These are phyloP conservation scores for Priceomyces haplophilus DNA, from an alignment of 805 yeast species.

Conservation along the genomic window DNA sequence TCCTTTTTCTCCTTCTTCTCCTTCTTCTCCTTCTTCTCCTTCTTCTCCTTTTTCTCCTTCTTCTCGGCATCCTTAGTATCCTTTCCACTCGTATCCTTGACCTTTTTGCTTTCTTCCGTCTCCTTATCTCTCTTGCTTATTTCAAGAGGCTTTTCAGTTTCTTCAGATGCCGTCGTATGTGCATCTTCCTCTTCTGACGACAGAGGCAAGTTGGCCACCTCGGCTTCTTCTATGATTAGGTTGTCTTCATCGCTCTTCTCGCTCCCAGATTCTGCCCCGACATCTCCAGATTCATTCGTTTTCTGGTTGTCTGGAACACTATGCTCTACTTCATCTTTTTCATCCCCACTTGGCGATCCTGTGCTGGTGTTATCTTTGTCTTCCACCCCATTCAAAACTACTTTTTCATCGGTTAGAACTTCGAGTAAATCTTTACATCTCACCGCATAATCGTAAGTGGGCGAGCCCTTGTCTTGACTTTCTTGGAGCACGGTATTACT, in stretches of 20 bases:
- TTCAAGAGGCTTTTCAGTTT: conserved; percentile 18
- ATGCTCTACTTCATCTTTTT: neutral
- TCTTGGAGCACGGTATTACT: too few species aligned
- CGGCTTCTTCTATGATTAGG: conserved; percentile 42
- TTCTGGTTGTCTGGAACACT: neutral
- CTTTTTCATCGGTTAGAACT: conserved; percentile 32
- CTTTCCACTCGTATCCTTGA: conserved; percentile 6
- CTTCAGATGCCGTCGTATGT: conserved; percentile 14
- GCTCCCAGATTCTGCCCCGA: too few species aligned
- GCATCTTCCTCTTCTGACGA: conserved; percentile 7
- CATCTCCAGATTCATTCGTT: neutral
- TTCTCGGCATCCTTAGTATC: conserved; percentile 8
- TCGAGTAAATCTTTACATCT: conserved; percentile 38
- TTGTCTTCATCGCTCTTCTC: conserved; percentile 16
- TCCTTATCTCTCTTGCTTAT: conserved; percentile 5
- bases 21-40: conserved; percentile 1
- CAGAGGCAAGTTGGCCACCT: conserved; percentile 22
- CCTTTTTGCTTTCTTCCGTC: neutral
- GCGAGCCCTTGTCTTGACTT: conserved; percentile 11
- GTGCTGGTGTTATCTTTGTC: neutral
- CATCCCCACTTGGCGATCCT: conserved; percentile 8
- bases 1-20: conserved; percentile 1
- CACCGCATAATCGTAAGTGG: conserved; percentile 38
- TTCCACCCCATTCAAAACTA: conserved; percentile 30
- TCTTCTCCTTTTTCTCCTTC: conserved; percentile 12